Evolutionary conservation across 192 early-diverging fungal genomes (phyloP), one percentile per base, ranked within the genome.

Genomic region (Nowakowskiella sp.): DNA sequence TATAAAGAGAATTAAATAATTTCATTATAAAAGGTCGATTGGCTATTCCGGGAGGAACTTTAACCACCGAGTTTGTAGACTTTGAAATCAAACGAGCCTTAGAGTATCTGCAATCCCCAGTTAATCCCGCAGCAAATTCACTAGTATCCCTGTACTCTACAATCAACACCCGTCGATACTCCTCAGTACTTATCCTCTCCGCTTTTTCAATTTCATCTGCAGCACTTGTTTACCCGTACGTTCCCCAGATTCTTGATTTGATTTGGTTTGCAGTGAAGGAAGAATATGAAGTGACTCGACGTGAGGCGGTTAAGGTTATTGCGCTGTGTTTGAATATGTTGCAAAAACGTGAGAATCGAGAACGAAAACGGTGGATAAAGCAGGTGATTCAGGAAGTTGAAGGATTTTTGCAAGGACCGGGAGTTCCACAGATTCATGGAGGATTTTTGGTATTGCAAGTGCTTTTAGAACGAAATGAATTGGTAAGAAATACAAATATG

Each of bases 231-330:
- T 92, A 88, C 55, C 73, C 78, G 10, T 86, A 86, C 61, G 82
- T 93, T 4, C 70, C 77, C 2, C 85, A 79, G 39, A 88, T 95
- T 23, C 61, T 99, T 22, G 86, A 92, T 8, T 57, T 85, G 34
- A 78, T 99, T 24, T 93, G 87, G 83, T 70, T 83, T 16, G 86
- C 85, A 7, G 67, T 97, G 55, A 62, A 85, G 22, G 94, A 99
- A 67, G 24, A 1, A 21, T 10, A 76, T 70, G 76, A 81, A 52
- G 71, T 77, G 8, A 86, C 93, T 42, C 82, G 94, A 4, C 74
- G 87, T 45, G 82, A 83, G 16, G 90, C 89, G 0, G 87, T 88
- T 3, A 86, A 90, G 26, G 81, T 84, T 34, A 60, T 95, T 19
- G 81, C 76, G 16, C 85, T 82, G 2, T 87, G 88, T 25, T 67